phyloP scores from a whole-genome alignment of 2,329 filamentous ascomycete genomes.

The Rhynchosporium graminicola region DNA sequence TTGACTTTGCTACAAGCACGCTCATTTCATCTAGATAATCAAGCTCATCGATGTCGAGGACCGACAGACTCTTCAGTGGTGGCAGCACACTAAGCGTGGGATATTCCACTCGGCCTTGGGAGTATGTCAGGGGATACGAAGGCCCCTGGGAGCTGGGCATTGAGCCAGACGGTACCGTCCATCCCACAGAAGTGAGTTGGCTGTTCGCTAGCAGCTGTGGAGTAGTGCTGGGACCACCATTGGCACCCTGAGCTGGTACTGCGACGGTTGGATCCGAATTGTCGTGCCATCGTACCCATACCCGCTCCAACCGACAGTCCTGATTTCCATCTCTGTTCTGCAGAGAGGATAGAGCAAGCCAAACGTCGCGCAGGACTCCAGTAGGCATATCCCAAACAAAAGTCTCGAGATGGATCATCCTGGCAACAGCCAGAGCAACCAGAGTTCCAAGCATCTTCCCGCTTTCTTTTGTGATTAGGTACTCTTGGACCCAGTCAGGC shows the following conservation, averaged over 20 bases:
- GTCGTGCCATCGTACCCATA: constrained; percentile 85
- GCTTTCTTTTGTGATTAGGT: constrained; percentile 78
- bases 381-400: constrained; percentile 92
- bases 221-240: constrained; percentile 29
- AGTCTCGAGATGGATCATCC: constrained; percentile 79
- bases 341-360: constrained; percentile 74
- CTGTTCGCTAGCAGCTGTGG: constrained; percentile 41
- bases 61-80: constrained; percentile 71
- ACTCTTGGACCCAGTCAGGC: constrained; percentile 75
- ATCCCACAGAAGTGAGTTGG: constrained; percentile 47
- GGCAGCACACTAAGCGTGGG: constrained; percentile 80
- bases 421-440: constrained; percentile 75
- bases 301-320: constrained; percentile 67
- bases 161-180: constrained; percentile 38
- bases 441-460: constrained; percentile 88
- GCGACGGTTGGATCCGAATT: constrained; percentile 48
- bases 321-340: constrained; percentile 56
- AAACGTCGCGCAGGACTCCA: constrained; percentile 77
- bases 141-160: constrained; percentile 30
- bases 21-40: constrained; percentile 83
- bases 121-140: constrained; percentile 44
- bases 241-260: constrained; percentile 32
- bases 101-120: constrained; percentile 67
- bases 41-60: constrained; percentile 81
- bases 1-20: constrained; percentile 71